phyloP scores from a whole-genome alignment of 2,329 filamentous ascomycete genomes.

The Cladobotryum protrusum region DNA sequence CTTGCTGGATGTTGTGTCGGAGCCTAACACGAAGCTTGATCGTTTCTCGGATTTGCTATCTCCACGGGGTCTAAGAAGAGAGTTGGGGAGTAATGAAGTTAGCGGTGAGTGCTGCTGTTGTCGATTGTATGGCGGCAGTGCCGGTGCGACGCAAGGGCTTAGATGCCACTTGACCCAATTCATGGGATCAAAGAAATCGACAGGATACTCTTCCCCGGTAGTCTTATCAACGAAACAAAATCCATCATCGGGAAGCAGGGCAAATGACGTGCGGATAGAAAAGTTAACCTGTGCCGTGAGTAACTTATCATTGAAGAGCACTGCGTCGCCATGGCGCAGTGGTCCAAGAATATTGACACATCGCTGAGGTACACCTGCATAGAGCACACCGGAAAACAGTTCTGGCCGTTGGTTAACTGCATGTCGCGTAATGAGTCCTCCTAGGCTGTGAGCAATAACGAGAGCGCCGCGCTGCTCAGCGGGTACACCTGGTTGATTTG shows the following conservation, averaged over 20 bases:
- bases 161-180: conserved; percentile 74
- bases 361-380: conserved; percentile 75
- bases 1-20: background rate
- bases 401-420: conserved; percentile 80
- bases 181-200: conserved; percentile 77
- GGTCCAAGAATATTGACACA: conserved; percentile 91
- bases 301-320: conserved; percentile 81
- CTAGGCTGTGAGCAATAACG: conserved; percentile 81
- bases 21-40: conserved; percentile 1
- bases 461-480: conserved; percentile 59
- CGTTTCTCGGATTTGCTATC: conserved; percentile 36
- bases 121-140: conserved; percentile 52
- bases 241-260: conserved; percentile 78
- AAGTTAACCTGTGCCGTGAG: conserved; percentile 93
- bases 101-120: conserved; percentile 37
- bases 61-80: conserved; percentile 37
- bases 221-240: conserved; percentile 80
- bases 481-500: conserved; percentile 55
- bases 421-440: conserved; percentile 81
- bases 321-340: conserved; percentile 84
- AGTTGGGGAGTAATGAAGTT: conserved; percentile 41
- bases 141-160: conserved; percentile 68
- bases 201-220: conserved; percentile 70
- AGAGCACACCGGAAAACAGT: conserved; percentile 79
- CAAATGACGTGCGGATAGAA: conserved; percentile 78